phyloP scores from a whole-genome alignment of 805 yeast species.

The Lipomyces japonicus region DNA sequence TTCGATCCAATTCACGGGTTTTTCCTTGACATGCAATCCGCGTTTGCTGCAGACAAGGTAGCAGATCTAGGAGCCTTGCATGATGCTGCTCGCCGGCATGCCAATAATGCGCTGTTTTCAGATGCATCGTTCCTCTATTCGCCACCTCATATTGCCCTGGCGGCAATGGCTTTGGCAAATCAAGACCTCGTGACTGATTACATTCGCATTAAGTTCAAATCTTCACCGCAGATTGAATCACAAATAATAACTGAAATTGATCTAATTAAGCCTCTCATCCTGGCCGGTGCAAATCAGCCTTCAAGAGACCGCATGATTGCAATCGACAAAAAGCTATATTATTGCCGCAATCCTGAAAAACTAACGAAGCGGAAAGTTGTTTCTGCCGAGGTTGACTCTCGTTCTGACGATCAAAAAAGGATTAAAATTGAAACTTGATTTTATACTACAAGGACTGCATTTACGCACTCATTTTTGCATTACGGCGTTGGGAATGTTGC shows the following conservation, averaged over 20 bases:
- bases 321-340: conserved; percentile 38
- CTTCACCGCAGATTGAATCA: conserved; percentile 14
- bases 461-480: no score
- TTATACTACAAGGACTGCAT: no score
- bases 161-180: conserved; percentile 70
- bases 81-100: conserved; percentile 62
- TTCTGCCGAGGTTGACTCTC: no score
- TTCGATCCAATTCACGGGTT: conserved; percentile 89
- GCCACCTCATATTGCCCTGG: conserved; percentile 94
- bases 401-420: conserved; percentile 10
- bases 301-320: conserved; percentile 36
- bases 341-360: conserved; percentile 34
- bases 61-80: conserved; percentile 47
- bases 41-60: conserved; percentile 40
- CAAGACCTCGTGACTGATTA: conserved; percentile 62
- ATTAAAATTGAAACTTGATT: conserved; percentile 3
- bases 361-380: conserved; percentile 18
- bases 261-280: conserved; percentile 30
- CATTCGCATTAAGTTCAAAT: conserved; percentile 57
- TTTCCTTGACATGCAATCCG: conserved; percentile 78
- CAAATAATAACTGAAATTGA: conserved; percentile 27
- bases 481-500: no score
- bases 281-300: conserved; percentile 27
- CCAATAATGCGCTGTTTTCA: conserved; percentile 65
- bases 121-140: conserved; percentile 76